Evolutionary conservation across 2,329 filamentous ascomycete species (phyloP).

Genomic region (Kalmusia sp.): DNA sequence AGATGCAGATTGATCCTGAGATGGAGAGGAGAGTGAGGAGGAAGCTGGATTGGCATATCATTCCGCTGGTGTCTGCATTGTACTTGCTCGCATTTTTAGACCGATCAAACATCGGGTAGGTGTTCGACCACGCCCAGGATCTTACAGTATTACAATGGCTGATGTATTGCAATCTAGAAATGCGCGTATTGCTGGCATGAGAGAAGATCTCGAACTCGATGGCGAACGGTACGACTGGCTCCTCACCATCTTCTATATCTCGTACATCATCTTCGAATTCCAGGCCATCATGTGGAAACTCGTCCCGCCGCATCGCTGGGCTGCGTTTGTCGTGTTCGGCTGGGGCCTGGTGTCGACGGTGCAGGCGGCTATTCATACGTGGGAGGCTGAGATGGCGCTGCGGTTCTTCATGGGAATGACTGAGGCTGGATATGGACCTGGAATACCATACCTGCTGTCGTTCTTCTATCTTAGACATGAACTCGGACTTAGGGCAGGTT

Average conservation of each 20-base stretch:
- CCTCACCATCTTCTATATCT: slow-evolving; percentile 48
- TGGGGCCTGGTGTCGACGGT: slow-evolving; percentile 44
- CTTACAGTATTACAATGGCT: too few relatives aligned
- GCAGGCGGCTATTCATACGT: slow-evolving; percentile 39
- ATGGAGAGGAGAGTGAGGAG: slow-evolving; percentile 34
- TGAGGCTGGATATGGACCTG: slow-evolving; percentile 54
- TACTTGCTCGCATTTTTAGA: slow-evolving; percentile 47
- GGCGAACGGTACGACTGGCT: slow-evolving; percentile 42
- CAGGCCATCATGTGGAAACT: slow-evolving; percentile 48
- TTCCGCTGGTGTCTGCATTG: slow-evolving; percentile 41
- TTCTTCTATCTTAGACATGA: slow-evolving; percentile 67
- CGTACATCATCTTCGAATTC: slow-evolving; percentile 46
- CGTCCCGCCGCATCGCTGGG: slow-evolving; percentile 46
- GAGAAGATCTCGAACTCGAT: slow-evolving; percentile 36
- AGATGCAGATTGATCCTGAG: slow-evolving; percentile 9
- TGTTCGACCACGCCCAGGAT: too few relatives aligned
- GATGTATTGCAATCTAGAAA: slow-evolving; percentile 30
- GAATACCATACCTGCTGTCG: slow-evolving; percentile 59
- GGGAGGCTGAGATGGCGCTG: slow-evolving; percentile 43
- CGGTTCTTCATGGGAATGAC: slow-evolving; percentile 46
- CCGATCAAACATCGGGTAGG: slow-evolving; percentile 47
- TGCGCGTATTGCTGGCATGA: slow-evolving; percentile 51
- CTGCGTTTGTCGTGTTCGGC: slow-evolving; percentile 40
- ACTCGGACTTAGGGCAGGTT: slow-evolving; percentile 62
- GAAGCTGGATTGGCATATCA: slow-evolving; percentile 39